phyloP scores from a whole-genome alignment of 2,329 filamentous ascomycete species.

The Hymenotorrendiella dingleyae region DNA sequence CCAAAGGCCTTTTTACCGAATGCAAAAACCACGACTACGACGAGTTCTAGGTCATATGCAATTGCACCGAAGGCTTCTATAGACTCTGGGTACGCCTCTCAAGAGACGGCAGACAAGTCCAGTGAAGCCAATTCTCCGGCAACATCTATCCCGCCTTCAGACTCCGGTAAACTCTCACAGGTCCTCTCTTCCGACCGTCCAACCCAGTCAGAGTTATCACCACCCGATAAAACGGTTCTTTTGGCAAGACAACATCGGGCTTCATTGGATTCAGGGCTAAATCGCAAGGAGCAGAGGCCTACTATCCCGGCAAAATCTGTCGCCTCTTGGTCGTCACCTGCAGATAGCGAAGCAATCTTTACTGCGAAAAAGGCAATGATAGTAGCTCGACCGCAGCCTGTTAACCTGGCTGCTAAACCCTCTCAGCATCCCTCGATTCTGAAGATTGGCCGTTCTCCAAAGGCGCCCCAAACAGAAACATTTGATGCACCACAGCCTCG shows the following conservation, averaged over 20 bases:
- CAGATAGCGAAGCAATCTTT: not conserved
- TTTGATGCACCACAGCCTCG: too few relatives aligned
- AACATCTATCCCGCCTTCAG: too few relatives aligned
- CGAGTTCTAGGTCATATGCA: too few relatives aligned
- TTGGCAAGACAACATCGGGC: not conserved
- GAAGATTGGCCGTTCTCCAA: not conserved
- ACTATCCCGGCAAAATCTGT: not conserved
- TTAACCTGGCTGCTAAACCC: not conserved
- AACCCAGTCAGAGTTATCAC: not conserved
- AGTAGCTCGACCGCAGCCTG: not conserved
- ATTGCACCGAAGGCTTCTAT: too few relatives aligned
- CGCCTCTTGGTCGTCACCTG: not conserved
- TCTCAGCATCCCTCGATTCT: not conserved
- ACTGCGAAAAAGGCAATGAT: not conserved
- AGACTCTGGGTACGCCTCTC: too few relatives aligned
- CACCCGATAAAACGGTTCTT: not conserved
- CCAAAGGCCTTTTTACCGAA: too few relatives aligned
- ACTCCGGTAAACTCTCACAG: not conserved
- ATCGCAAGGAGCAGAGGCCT: too few relatives aligned
- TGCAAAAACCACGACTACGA: too few relatives aligned
- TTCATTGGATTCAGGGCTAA: not conserved
- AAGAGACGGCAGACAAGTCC: too few relatives aligned
- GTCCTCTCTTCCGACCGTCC: not conserved
- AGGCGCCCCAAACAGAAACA: not conserved
- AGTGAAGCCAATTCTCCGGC: too few relatives aligned